Conservation (phyloP, 495 filamentous ascomycete genomes). For the Sporormia fimetaria region DNA sequence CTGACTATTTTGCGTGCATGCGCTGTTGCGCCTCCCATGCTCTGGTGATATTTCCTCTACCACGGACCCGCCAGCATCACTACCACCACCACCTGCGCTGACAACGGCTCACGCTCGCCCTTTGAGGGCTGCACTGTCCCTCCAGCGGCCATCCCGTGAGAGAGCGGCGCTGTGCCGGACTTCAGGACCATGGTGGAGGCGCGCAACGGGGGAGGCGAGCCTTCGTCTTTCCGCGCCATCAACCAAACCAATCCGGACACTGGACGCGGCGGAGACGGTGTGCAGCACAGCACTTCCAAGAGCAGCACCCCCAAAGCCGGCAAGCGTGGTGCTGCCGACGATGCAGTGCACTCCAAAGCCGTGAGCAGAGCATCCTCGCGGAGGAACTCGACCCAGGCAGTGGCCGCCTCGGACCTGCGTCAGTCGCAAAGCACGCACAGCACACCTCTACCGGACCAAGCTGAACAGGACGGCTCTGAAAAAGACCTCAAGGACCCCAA, state of each 20-base stretch:
- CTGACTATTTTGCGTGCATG: constrained; percentile 15
- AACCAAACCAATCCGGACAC: constrained; percentile 17
- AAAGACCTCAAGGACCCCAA: constrained; percentile 19
- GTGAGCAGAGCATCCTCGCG: constrained; percentile 20
- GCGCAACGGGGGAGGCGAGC: constrained; percentile 26
- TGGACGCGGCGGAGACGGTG: constrained; percentile 14
- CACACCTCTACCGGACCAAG: too few species aligned
- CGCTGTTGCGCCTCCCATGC: constrained; percentile 22
- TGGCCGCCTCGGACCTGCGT: constrained; percentile 17
- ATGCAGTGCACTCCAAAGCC: constrained; percentile 16
- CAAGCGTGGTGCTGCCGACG: constrained; percentile 16
- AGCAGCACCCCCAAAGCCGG: too few species aligned
- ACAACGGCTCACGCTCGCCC: constrained; percentile 19
- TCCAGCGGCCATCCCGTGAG: constrained; percentile 4
- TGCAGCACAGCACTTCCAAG: constrained; percentile 11
- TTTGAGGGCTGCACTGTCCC: constrained; percentile 5
- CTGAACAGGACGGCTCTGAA: too few species aligned
- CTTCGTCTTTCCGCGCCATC: constrained; percentile 19
- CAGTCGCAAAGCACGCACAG: constrained; percentile 12
- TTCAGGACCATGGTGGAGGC: constrained; percentile 23
- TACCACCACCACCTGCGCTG: constrained; percentile 17
- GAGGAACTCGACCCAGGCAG: constrained; percentile 19
- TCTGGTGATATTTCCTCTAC: constrained; percentile 23
- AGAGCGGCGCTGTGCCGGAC: constrained; percentile 13
- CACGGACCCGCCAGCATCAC: constrained; percentile 9